A percentile compares a stretch with the other conserved stretches of the same genome.
phyloP scores from a whole-genome alignment of 1,284 basidiomycete genomes.

The Boletus mariae region DNA sequence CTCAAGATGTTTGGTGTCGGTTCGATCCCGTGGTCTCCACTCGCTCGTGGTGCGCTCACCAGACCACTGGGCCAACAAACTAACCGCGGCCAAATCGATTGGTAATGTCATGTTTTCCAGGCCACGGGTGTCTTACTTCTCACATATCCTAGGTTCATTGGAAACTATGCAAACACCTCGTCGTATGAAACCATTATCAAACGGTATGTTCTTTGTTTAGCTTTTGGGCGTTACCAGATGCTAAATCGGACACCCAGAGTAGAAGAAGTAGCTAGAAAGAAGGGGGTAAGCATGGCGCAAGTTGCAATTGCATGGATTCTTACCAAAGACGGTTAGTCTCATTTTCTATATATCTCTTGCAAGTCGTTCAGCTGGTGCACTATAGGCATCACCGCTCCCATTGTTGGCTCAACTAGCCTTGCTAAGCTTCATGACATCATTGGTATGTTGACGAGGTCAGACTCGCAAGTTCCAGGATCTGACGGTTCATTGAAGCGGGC shows the following conservation, averaged over 20 bases:
- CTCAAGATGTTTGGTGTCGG: constrained; percentile 38
- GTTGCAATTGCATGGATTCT: constrained; percentile 51
- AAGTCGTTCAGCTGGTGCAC: neutral
- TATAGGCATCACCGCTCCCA: constrained; percentile 41
- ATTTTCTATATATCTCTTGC: neutral
- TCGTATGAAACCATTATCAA: constrained; percentile 29
- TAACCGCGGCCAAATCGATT: constrained; percentile 29
- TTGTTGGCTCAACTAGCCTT: constrained; percentile 47
- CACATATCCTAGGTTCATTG: constrained; percentile 27
- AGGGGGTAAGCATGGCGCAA: constrained; percentile 47
- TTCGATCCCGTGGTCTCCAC: constrained; percentile 42
- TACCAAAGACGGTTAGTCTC: constrained; percentile 31
- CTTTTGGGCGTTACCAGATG: neutral
- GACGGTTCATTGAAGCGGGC: constrained; percentile 23
- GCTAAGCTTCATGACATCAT: constrained; percentile 44
- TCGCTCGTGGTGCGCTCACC: constrained; percentile 41
- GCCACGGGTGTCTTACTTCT: neutral
- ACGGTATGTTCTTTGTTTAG: constrained; percentile 17
- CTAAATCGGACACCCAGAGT: constrained; percentile 27
- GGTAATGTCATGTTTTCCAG: constrained; percentile 12
- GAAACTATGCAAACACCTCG: constrained; percentile 20
- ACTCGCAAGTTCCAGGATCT: neutral
- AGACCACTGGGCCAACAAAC: constrained; percentile 35
- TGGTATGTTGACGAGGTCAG: constrained; percentile 24
- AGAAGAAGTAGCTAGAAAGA: constrained; percentile 43